phyloP scores from a whole-genome alignment of 2,329 filamentous ascomycete genomes.

The Ceratocystis destructans region DNA sequence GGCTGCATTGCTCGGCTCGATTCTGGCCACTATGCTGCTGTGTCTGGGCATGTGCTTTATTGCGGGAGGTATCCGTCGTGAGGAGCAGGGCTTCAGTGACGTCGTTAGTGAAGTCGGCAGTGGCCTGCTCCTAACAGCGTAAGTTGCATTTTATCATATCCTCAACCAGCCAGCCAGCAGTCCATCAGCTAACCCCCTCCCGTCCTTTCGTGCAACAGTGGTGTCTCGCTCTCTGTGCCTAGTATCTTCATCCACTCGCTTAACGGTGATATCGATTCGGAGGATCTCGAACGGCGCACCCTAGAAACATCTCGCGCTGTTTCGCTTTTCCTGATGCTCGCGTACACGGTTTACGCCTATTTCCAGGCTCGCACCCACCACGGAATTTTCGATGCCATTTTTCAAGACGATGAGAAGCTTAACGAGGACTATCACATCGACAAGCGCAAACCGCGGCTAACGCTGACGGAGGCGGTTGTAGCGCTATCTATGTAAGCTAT shows the following conservation, averaged over 20 bases:
- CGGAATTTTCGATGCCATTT: constrained; percentile 60
- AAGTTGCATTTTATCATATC: constrained; percentile 29
- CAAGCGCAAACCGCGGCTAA: constrained; percentile 51
- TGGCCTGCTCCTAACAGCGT: constrained; percentile 63
- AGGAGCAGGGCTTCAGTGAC: constrained; percentile 58
- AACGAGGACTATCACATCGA: constrained; percentile 53
- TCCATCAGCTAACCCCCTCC: not conserved
- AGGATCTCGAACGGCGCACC: constrained; percentile 37
- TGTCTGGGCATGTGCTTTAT: constrained; percentile 74
- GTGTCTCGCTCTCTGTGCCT: constrained; percentile 31
- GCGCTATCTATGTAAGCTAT: constrained; percentile 34
- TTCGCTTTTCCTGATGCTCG: constrained; percentile 54
- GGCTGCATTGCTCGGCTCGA: constrained; percentile 70
- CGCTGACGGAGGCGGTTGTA: constrained; percentile 56
- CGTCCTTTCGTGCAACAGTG: constrained; percentile 21
- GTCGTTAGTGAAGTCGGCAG: constrained; percentile 67
- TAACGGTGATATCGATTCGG: constrained; percentile 22
- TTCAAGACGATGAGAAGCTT: constrained; percentile 54
- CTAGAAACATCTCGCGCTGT: constrained; percentile 57
- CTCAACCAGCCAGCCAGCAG: not conserved
- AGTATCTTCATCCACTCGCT: constrained; percentile 43
- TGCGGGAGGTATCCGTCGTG: constrained; percentile 53
- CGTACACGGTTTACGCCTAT: constrained; percentile 52
- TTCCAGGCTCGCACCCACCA: constrained; percentile 71
- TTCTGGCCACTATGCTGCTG: constrained; percentile 67